These are phyloP conservation scores for Cytospora leucostoma DNA, from an alignment of 2,329 filamentous ascomycete genomes.

Conservation along the genomic window DNA sequence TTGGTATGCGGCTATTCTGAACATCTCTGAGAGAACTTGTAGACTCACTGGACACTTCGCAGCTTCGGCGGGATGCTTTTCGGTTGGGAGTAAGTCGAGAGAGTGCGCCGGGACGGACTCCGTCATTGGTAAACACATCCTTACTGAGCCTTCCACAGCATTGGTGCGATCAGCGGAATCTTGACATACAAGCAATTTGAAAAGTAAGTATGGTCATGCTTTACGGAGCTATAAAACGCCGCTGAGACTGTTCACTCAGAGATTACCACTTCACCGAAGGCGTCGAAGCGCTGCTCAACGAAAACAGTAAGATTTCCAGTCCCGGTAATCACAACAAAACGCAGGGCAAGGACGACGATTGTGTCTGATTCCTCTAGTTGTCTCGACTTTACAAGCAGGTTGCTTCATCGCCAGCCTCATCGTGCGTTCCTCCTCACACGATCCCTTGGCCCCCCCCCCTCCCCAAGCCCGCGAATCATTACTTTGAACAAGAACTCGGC, in stretches of 20 bases:
- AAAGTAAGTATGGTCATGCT: slow-evolving; percentile 3
- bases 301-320: slow-evolving; percentile 47
- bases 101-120: neutral
- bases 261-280: slow-evolving; percentile 14
- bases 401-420: slow-evolving; percentile 66
- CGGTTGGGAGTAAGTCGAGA: slow-evolving; percentile 42
- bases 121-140: slow-evolving; percentile 41
- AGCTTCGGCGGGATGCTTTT: slow-evolving; percentile 64
- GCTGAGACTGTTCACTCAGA: slow-evolving; percentile 51
- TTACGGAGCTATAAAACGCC: slow-evolving; percentile 12
- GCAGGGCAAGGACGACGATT: neutral
- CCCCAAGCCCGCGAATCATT: slow-evolving; percentile 15
- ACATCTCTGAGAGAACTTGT: no score
- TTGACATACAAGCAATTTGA: slow-evolving; percentile 37
- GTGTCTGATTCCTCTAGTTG: slow-evolving; percentile 44
- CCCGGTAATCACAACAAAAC: neutral
- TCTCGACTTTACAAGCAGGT: slow-evolving; percentile 70
- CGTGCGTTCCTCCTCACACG: slow-evolving; percentile 29
- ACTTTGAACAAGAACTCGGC: slow-evolving; percentile 25
- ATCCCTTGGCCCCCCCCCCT: neutral
- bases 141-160: slow-evolving; percentile 41
- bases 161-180: slow-evolving; percentile 69
- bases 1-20: slow-evolving; percentile 4
- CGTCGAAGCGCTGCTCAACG: slow-evolving; percentile 35
- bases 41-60: neutral